These are phyloP conservation scores for Grosmannia huntii DNA, from an alignment of 2,329 filamentous ascomycete species.

Conservation along the genomic window DNA sequence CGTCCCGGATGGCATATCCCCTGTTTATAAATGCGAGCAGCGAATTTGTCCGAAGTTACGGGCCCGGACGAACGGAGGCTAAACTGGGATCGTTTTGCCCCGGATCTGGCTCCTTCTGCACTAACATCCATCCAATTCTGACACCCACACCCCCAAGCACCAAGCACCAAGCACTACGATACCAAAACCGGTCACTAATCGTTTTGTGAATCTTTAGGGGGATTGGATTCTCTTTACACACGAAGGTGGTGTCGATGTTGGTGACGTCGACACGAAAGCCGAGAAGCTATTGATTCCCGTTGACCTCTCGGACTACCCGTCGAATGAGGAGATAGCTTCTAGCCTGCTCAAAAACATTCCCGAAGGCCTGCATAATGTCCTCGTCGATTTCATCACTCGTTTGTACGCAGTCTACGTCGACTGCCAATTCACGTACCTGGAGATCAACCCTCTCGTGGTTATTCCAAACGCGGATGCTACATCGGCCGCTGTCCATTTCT, in stretches of 20 bases:
- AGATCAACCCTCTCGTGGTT: conserved; percentile 98
- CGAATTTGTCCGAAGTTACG: background rate
- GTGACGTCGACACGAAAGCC: conserved; percentile 96
- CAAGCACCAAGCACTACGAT: background rate
- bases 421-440: conserved; percentile 99
- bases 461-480: conserved; percentile 89
- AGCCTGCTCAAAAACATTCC: conserved; percentile 86
- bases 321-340: conserved; percentile 82
- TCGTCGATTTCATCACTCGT: conserved; percentile 97
- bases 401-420: conserved; percentile 98
- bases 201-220: conserved; percentile 43
- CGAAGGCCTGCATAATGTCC: conserved; percentile 89
- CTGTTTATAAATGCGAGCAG: background rate
- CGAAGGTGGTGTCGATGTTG: conserved; percentile 98
- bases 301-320: conserved; percentile 86
- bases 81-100: conserved; percentile 21
- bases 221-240: conserved; percentile 99
- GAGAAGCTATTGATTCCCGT: conserved; percentile 98
- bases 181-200: background rate
- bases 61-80: conserved; percentile 30
- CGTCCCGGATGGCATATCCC: background rate
- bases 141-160: background rate
- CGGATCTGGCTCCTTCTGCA: conserved; percentile 13
- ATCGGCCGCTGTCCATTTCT: conserved; percentile 91
- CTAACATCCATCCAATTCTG: background rate